Conservation (phyloP, 495 filamentous ascomycete species). For the Massariosphaeria phaeospora region DNA sequence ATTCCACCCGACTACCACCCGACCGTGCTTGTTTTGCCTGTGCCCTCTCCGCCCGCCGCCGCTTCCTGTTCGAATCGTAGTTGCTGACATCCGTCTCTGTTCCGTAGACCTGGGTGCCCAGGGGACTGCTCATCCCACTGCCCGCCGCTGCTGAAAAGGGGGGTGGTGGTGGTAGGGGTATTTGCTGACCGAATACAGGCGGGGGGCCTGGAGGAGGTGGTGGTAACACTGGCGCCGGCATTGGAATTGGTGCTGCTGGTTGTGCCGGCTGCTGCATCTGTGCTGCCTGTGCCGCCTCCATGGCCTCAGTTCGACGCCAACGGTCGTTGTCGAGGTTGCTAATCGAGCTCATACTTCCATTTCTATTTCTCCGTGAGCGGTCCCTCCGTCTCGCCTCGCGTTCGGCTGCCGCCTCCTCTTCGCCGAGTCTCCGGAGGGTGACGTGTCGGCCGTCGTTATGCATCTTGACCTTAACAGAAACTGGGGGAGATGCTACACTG, state of each 20-base stretch:
- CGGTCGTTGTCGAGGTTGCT: slow-evolving; percentile 32
- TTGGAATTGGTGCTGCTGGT: slow-evolving; percentile 12
- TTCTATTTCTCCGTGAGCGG: slow-evolving; percentile 24
- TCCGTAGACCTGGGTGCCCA: slow-evolving; percentile 32
- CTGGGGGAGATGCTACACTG: slow-evolving; percentile 54
- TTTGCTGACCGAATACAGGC: slow-evolving; percentile 6
- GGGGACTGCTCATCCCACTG: slow-evolving; percentile 29
- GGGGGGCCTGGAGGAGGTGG: slow-evolving; percentile 18
- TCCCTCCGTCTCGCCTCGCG: slow-evolving; percentile 50
- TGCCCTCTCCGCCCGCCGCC: slow-evolving; percentile 41
- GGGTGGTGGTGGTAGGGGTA: slow-evolving; percentile 35
- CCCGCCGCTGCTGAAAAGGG: slow-evolving; percentile 24
- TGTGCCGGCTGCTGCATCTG: slow-evolving; percentile 18
- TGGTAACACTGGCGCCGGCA: slow-evolving; percentile 1
- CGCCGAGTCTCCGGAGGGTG: slow-evolving; percentile 72
- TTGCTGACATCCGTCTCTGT: slow-evolving; percentile 41
- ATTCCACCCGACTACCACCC: slow-evolving; percentile 37
- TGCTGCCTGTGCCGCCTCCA: slow-evolving; percentile 29
- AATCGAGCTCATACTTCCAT: slow-evolving; percentile 33
- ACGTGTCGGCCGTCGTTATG: slow-evolving; percentile 75
- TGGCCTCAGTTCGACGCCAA: slow-evolving; percentile 30
- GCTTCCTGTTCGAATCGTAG: slow-evolving; percentile 39
- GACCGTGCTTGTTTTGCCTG: slow-evolving; percentile 31
- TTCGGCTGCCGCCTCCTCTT: slow-evolving; percentile 68
- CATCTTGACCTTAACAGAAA: slow-evolving; percentile 75